Conservation (phyloP, 495 filamentous ascomycete genomes). For the Xylaria nigripes region DNA sequence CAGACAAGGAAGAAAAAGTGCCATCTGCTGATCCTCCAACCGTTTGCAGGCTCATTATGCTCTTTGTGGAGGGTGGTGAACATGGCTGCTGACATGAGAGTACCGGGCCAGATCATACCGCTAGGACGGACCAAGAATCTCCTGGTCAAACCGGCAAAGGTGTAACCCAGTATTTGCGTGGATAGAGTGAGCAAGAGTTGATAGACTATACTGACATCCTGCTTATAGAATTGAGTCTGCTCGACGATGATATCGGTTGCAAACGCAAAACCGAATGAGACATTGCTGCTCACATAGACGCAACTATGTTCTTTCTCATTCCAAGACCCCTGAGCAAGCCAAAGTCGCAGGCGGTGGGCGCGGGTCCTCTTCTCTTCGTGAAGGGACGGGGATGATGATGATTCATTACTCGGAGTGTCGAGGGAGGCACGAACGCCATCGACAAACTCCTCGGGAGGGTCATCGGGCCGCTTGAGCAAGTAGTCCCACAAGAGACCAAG, state of each 20-base stretch:
- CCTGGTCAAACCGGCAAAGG: slow-evolving; percentile 72
- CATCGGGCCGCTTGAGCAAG: slow-evolving; percentile 51
- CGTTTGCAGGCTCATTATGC: slow-evolving; percentile 70
- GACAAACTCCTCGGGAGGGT: slow-evolving; percentile 53
- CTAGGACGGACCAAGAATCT: slow-evolving; percentile 73
- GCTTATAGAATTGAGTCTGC: slow-evolving; percentile 80
- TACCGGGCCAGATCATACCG: slow-evolving; percentile 89
- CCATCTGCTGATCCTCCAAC: slow-evolving; percentile 73
- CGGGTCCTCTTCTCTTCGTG: slow-evolving; percentile 19
- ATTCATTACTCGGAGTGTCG: background rate
- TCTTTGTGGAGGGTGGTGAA: slow-evolving; percentile 79
- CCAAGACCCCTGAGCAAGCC: slow-evolving; percentile 74
- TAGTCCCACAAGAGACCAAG: slow-evolving; percentile 72
- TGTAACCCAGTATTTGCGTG: slow-evolving; percentile 77
- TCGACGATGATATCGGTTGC: slow-evolving; percentile 80
- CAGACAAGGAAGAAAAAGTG: slow-evolving; percentile 76
- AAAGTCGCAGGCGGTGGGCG: slow-evolving; percentile 48
- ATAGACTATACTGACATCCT: slow-evolving; percentile 63
- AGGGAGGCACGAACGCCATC: slow-evolving; percentile 38
- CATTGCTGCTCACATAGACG: slow-evolving; percentile 82
- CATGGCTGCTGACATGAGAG: slow-evolving; percentile 79
- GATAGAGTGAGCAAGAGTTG: slow-evolving; percentile 74
- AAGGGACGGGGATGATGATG: slow-evolving; percentile 11
- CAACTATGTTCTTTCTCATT: slow-evolving; percentile 83
- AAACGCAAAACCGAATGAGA: slow-evolving; percentile 86